Evolutionary conservation across 257 asterid genomes (phyloP), one percentile per base, ranked within the genome.

Genomic region (Fraxinus americana): DNA sequence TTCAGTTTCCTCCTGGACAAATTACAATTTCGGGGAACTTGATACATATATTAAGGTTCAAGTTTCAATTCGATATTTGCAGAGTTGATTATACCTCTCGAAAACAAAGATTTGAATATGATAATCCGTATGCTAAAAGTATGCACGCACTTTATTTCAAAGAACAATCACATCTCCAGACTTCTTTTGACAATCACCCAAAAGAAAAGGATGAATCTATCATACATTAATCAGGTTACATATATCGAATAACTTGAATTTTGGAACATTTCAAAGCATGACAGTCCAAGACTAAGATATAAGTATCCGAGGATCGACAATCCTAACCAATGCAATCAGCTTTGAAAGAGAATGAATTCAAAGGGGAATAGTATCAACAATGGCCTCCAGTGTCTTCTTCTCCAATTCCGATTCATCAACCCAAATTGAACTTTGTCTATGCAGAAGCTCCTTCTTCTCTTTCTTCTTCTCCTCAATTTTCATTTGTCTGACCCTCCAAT

Each of bases 401-500:
- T 67, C 88, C 82, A 93, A 38, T 1, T 79, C 79, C 14, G 86
- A 23, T 83, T 90, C 97, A 36, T 79, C 87, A 50, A 85, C 71
- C 91, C 91, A 89, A 72, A 69, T 19, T 3, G 90, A 80, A 74
- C 90, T 86, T 70, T 86, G 85, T 32, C 80, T 71, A 21, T 70
- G 84, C 65, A 86, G 32, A 85, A 84, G 83, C 81, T 93, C 92
- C 0, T 74, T 86, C 87, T 89, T 86, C 83, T 81, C 87, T 74
- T 80, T 78, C 87, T 88, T 87, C 85, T 72, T 81, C 88, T 91
- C 93, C 76, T 81, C 72, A 65, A 86, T 27, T 54, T 83, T 80
- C 78, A 79, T 83, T 72, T 83, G 92, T 78, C 94, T 90, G 84
- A 78, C 89, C 78, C 89, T 91, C 98, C 98, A 93, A 50, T 90